Conservation (phyloP, 2,329 filamentous ascomycete genomes). For the Capronia americana region DNA sequence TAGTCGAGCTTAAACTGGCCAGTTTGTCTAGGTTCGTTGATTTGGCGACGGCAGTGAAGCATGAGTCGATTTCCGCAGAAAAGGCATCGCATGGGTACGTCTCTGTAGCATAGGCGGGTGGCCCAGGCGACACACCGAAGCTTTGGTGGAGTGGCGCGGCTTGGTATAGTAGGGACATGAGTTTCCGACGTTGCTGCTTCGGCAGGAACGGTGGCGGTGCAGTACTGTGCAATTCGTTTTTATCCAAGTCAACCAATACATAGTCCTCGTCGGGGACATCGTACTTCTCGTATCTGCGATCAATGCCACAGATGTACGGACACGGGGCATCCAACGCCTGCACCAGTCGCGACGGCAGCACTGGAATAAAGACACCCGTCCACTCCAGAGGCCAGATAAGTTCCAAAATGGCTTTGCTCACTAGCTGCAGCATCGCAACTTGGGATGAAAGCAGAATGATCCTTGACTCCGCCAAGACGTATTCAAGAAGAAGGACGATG, state of each 20-base stretch:
- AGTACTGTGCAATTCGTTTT: constrained; percentile 86
- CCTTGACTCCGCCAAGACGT: constrained; percentile 87
- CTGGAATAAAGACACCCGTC: constrained; percentile 91
- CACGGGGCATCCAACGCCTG: constrained; percentile 93
- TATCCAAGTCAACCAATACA: constrained; percentile 90
- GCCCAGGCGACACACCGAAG: constrained; percentile 84
- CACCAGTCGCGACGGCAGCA: constrained; percentile 84
- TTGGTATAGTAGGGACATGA: constrained; percentile 83
- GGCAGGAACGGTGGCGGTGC: constrained; percentile 78
- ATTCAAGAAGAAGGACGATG: constrained; percentile 90
- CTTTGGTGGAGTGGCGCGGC: constrained; percentile 88
- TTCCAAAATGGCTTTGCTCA: constrained; percentile 83
- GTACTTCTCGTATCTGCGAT: constrained; percentile 84
- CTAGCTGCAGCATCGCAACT: constrained; percentile 93
- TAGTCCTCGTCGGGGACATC: constrained; percentile 94
- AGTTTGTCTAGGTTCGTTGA: constrained; percentile 80
- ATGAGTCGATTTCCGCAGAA: constrained; percentile 79
- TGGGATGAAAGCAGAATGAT: constrained; percentile 97
- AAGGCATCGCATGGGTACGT: constrained; percentile 90
- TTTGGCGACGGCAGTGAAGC: constrained; percentile 76
- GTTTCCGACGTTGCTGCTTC: constrained; percentile 86
- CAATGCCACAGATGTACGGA: constrained; percentile 95
- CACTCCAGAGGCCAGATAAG: constrained; percentile 89
- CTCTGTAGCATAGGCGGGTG: constrained; percentile 90
- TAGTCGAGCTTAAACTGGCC: constrained; percentile 85